These are phyloP conservation scores for Dalbergia cultrata DNA, from an alignment of 306 rosid genomes.

Conservation along the genomic window DNA sequence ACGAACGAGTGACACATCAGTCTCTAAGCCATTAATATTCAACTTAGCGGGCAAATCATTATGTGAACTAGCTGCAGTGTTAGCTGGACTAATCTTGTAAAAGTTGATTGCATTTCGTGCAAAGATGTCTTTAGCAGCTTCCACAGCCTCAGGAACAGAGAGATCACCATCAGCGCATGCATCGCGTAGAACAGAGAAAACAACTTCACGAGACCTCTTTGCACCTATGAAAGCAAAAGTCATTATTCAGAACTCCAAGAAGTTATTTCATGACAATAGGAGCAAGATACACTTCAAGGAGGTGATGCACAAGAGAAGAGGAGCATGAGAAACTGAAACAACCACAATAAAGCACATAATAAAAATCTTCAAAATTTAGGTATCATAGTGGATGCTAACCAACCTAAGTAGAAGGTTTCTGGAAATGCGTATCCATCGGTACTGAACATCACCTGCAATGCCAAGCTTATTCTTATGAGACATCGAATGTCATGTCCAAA, in stretches of 20 bases:
- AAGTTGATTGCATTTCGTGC: slow-evolving; percentile 74
- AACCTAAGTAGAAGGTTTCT: slow-evolving; percentile 90
- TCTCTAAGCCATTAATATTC: slow-evolving; percentile 50
- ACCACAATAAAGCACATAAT: neutral
- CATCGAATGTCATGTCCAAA: slow-evolving; percentile 17
- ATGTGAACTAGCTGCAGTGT: slow-evolving; percentile 38
- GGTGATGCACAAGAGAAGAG: slow-evolving; percentile 19
- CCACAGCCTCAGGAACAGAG: slow-evolving; percentile 77
- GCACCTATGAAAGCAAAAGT: slow-evolving; percentile 71
- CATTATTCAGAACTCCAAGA: slow-evolving; percentile 17
- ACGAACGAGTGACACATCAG: slow-evolving; percentile 71
- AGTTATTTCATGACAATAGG: neutral
- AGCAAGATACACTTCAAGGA: slow-evolving; percentile 1
- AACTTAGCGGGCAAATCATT: slow-evolving; percentile 44
- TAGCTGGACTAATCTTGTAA: slow-evolving; percentile 62
- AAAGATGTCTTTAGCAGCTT: slow-evolving; percentile 80
- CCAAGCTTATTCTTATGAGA: slow-evolving; percentile 46
- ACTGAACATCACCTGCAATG: slow-evolving; percentile 97
- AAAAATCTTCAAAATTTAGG: slow-evolving; percentile 21
- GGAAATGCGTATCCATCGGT: slow-evolving; percentile 85
- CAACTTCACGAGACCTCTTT: slow-evolving; percentile 78
- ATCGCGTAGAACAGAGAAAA: slow-evolving; percentile 74
- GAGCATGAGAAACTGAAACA: slow-evolving; percentile 23
- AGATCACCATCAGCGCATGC: slow-evolving; percentile 87
- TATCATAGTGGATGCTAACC: slow-evolving; percentile 37